Base-by-base conservation (phyloP, 352 stramenopile genomes). In the Pythium oligandrum region DNA sequence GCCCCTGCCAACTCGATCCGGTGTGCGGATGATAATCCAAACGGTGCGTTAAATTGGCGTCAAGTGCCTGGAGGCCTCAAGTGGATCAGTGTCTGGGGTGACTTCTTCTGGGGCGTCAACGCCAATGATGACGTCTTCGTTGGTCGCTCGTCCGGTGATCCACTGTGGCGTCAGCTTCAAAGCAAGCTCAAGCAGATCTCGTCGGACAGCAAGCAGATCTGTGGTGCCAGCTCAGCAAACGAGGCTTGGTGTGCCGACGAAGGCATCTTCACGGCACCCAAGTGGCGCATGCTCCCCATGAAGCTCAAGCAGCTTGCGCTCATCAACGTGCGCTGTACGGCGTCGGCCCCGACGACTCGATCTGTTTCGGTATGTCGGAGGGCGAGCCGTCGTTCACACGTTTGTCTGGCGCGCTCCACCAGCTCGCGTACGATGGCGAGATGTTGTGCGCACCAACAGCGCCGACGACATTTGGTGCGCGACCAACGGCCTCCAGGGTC, bases 151-250 rank as follows among this genome's bases (percentile, higher is more conserved):
- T 26, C 6, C 3, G 54, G 36, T 32, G 12, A 61, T 10, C 53
- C 53, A n/a, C n/a, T 46, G 4, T 73, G 64, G 64, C 12, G 38
- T 31, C 11, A 53, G 31, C 40, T 70, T 3, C 42, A 39, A 0
- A 52, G 60, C 10, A 44, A 10, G 30, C 49, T 73, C 56, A 63
- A 66, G 50, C 50, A 63, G 47, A 53, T 70, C 50, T 51, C 61
- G 26, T 49, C 51, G n/a, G 64, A 73, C 53, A 57, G 61, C 49
- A 71, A 68, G 55, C 64, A 71, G 55, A 44, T 71, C 51, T 71
- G 64, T 40, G 64, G 51, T 30, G 37, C 42, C 31, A 60, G 59
- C 59, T 30, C 42, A 3, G 33, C 48, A 44, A 55, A 71, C 34
- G 50, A 65, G 4, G 59, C 68, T 44, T 65, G 33, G 31, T 71